These are phyloP conservation scores for Lunularia cruciata DNA, from an alignment of 225 moss, liverwort and hornwort genomes.

Conservation along the genomic window DNA sequence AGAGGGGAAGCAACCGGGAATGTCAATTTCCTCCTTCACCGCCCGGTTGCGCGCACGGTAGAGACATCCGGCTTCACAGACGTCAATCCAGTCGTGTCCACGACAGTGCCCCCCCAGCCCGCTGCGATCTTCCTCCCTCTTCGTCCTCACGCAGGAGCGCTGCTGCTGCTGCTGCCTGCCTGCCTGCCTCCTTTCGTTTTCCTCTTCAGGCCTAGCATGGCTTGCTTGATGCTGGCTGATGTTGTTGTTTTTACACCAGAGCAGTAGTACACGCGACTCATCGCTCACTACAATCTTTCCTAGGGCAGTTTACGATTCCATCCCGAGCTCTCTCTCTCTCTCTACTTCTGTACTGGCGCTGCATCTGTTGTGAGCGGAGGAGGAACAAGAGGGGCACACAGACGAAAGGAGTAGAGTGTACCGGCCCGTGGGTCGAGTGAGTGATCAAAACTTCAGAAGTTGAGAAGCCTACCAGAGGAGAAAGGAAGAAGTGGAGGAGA, in stretches of 20 bases:
- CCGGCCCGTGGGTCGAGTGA: background rate
- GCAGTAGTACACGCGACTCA: background rate
- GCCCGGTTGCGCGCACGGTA: background rate
- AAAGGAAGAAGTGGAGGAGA: background rate
- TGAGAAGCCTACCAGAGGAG: background rate
- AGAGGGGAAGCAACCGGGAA: too few relatives aligned
- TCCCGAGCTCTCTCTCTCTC: background rate
- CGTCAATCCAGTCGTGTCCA: background rate
- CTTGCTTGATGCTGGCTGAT: background rate
- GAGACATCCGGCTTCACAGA: background rate
- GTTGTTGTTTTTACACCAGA: background rate
- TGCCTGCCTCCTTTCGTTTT: background rate
- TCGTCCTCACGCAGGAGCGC: constrained; percentile 8
- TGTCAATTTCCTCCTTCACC: too few relatives aligned
- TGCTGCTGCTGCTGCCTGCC: too few relatives aligned
- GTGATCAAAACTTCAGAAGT: constrained; percentile 9
- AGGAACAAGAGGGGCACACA: background rate
- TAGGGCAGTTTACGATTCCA: background rate
- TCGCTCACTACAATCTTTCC: too few relatives aligned
- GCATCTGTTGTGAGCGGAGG: background rate
- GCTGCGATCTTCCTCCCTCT: background rate
- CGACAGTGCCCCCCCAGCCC: background rate
- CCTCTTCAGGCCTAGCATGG: background rate
- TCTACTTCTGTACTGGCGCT: background rate
- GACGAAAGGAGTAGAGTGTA: background rate